Percentiles rank a stretch among this genome's conserved stretches.
phyloP scores from a whole-genome alignment of 1,284 basidiomycete species.

The Trametes pubescens region DNA sequence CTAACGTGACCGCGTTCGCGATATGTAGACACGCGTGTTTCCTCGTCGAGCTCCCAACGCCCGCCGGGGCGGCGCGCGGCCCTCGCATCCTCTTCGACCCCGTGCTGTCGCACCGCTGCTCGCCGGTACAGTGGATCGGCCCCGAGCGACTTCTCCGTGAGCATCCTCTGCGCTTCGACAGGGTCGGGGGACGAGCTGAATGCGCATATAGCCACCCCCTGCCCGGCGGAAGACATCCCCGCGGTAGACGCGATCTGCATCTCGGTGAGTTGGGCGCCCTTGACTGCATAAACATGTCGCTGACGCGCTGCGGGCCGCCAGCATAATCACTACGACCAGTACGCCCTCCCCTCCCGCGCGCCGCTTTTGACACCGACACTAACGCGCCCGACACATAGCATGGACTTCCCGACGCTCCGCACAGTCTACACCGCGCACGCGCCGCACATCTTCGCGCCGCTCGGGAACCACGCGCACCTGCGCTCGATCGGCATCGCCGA shows the following conservation, averaged over 20 bases:
- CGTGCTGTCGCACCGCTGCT: conserved; percentile 71
- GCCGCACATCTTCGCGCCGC: conserved; percentile 69
- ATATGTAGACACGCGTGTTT: conserved; percentile 67
- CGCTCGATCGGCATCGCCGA: conserved; percentile 50
- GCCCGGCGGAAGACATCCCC: conserved; percentile 65
- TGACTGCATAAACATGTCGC: background rate
- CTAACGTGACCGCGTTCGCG: background rate
- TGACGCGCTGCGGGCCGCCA: conserved; percentile 29
- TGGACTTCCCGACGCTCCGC: conserved; percentile 64
- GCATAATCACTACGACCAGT: conserved; percentile 82
- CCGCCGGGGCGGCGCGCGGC: conserved; percentile 52
- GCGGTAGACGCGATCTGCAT: conserved; percentile 72
- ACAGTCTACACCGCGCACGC: conserved; percentile 45
- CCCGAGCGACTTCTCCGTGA: conserved; percentile 48
- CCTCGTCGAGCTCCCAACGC: conserved; percentile 69
- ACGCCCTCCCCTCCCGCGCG: conserved; percentile 28
- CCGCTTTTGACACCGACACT: too few species aligned
- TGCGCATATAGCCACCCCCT: conserved; percentile 62
- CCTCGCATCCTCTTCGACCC: conserved; percentile 77
- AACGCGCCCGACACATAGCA: conserved; percentile 41
- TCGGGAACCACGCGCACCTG: conserved; percentile 64
- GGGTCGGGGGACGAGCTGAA: too few species aligned
- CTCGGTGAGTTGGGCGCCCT: conserved; percentile 48
- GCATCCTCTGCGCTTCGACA: conserved; percentile 46
- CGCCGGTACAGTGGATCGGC: conserved; percentile 60